Conservation (phyloP, 768 basidiomycete genomes). For the Dictyophora rubrovolvata region DNA sequence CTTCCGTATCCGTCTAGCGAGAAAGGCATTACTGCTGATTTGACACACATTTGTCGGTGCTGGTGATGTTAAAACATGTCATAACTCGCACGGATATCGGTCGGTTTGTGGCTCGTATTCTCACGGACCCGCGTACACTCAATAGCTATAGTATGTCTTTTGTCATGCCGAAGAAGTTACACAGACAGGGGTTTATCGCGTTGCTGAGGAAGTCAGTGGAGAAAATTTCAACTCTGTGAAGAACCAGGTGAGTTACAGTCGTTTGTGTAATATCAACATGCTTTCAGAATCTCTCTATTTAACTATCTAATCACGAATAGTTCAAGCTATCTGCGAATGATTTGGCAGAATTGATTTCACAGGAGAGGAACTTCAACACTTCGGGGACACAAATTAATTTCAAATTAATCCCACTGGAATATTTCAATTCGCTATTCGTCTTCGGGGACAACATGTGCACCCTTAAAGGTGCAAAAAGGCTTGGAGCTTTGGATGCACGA, state of each 20-base stretch:
- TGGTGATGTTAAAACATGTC: slow-evolving; percentile 15
- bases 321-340: background rate
- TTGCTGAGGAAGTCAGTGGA: slow-evolving; percentile 17
- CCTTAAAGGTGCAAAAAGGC: slow-evolving; percentile 11
- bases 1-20: slow-evolving; percentile 3
- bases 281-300: too few relatives aligned
- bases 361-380: background rate
- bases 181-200: slow-evolving; percentile 15
- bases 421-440: background rate
- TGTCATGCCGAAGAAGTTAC: slow-evolving; percentile 20
- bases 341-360: background rate
- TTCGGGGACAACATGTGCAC: background rate
- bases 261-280: too few relatives aligned
- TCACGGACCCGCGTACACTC: slow-evolving; percentile 23
- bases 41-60: slow-evolving; percentile 11
- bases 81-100: slow-evolving; percentile 20
- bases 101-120: slow-evolving; percentile 20
- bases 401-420: too few relatives aligned
- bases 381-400: background rate
- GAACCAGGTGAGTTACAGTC: slow-evolving; percentile 15
- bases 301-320: too few relatives aligned
- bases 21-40: slow-evolving; percentile 10
- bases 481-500: slow-evolving; percentile 20
- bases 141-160: slow-evolving; percentile 20
- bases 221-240: slow-evolving; percentile 16